Conservation (phyloP, 164 flowering plant genomes). For the Echeveria elegans region DNA sequence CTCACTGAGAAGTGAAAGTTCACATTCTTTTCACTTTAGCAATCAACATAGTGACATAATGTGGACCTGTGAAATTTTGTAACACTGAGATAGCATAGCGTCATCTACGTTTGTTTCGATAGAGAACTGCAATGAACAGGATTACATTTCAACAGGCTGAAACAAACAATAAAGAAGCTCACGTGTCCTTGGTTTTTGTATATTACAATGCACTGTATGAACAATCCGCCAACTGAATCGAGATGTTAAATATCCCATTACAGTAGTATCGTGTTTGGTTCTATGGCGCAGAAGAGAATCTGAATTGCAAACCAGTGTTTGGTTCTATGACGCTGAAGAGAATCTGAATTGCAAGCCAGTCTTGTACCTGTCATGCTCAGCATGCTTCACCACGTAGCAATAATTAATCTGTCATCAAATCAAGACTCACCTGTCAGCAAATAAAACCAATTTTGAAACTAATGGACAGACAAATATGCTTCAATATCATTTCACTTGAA, state of each 20-base stretch:
- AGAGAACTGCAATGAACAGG: too few relatives aligned
- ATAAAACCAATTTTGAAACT: neutral
- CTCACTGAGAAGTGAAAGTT: too few relatives aligned
- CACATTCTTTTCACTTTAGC: too few relatives aligned
- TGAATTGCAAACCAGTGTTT: conserved; percentile 43
- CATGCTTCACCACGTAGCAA: conserved; percentile 65
- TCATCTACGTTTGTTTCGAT: too few relatives aligned
- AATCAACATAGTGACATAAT: too few relatives aligned
- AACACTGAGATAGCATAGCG: too few relatives aligned
- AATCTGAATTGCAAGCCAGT: conserved; percentile 75
- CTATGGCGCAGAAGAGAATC: conserved; percentile 59
- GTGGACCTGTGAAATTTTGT: too few relatives aligned
- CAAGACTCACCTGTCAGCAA: neutral
- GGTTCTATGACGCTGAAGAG: conserved; percentile 41
- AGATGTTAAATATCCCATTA: neutral
- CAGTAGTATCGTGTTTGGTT: neutral
- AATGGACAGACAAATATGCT: neutral
- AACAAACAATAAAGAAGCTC: too few relatives aligned
- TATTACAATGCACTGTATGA: neutral
- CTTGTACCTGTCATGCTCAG: conserved; percentile 62
- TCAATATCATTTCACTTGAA: too few relatives aligned
- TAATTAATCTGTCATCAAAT: conserved; percentile 56
- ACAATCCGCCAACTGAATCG: neutral
- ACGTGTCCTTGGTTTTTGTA: neutral
- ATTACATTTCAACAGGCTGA: too few relatives aligned